Percentiles rank a stretch among this genome's conserved stretches.
phyloP scores from a whole-genome alignment of 2,329 filamentous ascomycete genomes.

The Paraconiothyrium sp. region DNA sequence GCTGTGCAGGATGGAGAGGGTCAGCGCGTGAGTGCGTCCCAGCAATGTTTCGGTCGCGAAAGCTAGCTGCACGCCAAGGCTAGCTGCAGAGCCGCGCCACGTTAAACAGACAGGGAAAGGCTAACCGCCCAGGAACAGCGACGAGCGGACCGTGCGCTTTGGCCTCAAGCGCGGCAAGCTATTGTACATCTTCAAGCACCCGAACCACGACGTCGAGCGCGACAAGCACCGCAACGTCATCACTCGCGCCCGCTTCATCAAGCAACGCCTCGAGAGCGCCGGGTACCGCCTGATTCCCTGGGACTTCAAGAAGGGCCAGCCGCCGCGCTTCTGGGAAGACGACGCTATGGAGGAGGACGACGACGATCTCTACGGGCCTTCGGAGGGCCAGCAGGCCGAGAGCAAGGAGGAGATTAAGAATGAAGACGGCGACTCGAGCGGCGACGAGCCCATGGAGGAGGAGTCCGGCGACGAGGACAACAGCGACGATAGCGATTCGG shows the following conservation, averaged over 20 bases:
- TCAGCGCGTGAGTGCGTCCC: slow-evolving; percentile 27
- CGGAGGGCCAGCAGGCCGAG: slow-evolving; percentile 28
- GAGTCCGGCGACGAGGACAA: slow-evolving; percentile 56
- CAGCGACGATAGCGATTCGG: slow-evolving; percentile 57
- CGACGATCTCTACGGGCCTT: slow-evolving; percentile 60
- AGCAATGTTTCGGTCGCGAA: not conserved
- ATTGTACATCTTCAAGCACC: slow-evolving; percentile 34
- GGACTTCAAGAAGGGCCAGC: slow-evolving; percentile 37
- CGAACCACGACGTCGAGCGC: slow-evolving; percentile 35
- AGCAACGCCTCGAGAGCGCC: slow-evolving; percentile 27
- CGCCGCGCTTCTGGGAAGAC: slow-evolving; percentile 32
- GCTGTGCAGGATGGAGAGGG: slow-evolving; percentile 32
- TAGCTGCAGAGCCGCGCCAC: slow-evolving; percentile 26
- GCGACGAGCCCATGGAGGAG: slow-evolving; percentile 58
- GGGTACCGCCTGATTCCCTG: slow-evolving; percentile 35
- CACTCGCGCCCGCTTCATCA: slow-evolving; percentile 35
- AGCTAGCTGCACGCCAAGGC: slow-evolving; percentile 24
- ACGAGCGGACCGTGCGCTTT: slow-evolving; percentile 27
- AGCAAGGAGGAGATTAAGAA: slow-evolving; percentile 1
- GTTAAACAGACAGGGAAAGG: slow-evolving; percentile 31
- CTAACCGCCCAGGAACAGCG: slow-evolving; percentile 17
- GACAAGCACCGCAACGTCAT: slow-evolving; percentile 41
- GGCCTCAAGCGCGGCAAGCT: slow-evolving; percentile 36
- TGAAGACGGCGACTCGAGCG: slow-evolving; percentile 44
- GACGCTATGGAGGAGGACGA: slow-evolving; percentile 61